Evolutionary conservation across 169 alveolate genomes (phyloP).

Genomic region (Cryptosporidium andersoni): DNA sequence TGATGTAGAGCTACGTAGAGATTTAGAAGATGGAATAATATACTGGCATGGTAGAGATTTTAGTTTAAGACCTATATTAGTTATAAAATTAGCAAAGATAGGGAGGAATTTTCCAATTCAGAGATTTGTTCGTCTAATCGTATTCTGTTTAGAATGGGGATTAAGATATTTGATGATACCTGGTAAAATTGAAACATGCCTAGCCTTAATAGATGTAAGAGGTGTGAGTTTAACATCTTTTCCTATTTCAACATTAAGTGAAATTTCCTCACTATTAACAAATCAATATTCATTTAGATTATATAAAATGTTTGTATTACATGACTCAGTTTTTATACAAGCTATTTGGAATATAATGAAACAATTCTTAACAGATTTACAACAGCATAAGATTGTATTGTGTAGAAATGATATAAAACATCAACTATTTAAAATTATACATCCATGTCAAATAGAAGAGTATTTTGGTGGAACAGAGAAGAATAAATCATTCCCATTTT

Average conservation of each 20-base stretch:
- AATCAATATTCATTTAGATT: constrained; percentile 80
- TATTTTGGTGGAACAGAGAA: constrained; percentile 78
- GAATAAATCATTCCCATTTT: constrained; percentile 69
- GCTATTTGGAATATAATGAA: constrained; percentile 77
- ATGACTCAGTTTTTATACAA: constrained; percentile 77
- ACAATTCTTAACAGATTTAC: constrained; percentile 77
- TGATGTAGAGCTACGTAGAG: constrained; percentile 64
- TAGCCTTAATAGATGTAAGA: constrained; percentile 75
- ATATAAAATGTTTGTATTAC: constrained; percentile 75
- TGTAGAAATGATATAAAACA: constrained; percentile 67
- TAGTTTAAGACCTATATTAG: constrained; percentile 74
- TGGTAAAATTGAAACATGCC: constrained; percentile 78
- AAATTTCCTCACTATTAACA: constrained; percentile 75
- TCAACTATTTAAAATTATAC: constrained; percentile 64
- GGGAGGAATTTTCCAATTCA: constrained; percentile 61
- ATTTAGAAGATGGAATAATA: constrained; percentile 74
- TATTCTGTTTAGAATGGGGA: constrained; percentile 79
- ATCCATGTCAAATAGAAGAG: constrained; percentile 75
- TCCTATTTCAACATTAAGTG: constrained; percentile 77
- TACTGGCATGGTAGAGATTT: constrained; percentile 79
- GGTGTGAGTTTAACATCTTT: constrained; percentile 75
- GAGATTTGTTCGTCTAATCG: constrained; percentile 73
- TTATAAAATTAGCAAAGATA: constrained; percentile 59
- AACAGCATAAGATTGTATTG: constrained; percentile 77
- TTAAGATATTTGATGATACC: constrained; percentile 77